Evolutionary conservation across 2,329 filamentous ascomycete species (phyloP), one percentile per base, ranked within the genome.

Genomic region (Aspergillus hiratsukae): DNA sequence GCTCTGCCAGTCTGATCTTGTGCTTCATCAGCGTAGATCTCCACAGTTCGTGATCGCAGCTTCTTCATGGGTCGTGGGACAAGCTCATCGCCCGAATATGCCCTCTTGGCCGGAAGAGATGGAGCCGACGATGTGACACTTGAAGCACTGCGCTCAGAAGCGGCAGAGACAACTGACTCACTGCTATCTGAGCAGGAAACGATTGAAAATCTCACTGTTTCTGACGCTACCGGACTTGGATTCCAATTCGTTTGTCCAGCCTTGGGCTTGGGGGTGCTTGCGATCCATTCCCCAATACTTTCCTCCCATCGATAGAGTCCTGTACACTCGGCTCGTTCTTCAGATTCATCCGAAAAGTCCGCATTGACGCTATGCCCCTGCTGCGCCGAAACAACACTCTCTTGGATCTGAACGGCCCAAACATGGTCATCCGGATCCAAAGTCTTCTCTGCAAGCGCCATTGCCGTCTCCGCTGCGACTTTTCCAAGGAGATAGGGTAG

Each of bases 251-350:
- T 40, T 14, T 35, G 48, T 9, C 48, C 28, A 8, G 56, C 45
- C 49, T 67, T 65, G 46, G 60, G 63, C 49, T 69, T 67, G 40
- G 58, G 49, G 51, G 78, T 82, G 41, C 70, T 74, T 19, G 75
- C 79, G 51, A 84, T 77, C 81, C 81, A 84, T 66, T 83, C 81
- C 37, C 79, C 77, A 64, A 84, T 83, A 48, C 77, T 78, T 62
- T 82, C 80, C 64, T 83, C 81, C 81, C 81, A 84, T 31, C 78
- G 68, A 75, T 82, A 66, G 60, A 71, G 56, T 10, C 64, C 67
- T 7, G 57, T 59, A 9, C 66, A 40, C 58, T 66, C 55, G 25
- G 50, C 37, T 31, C 43, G 50, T n/a, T 50, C 48, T 25, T 61
- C 63, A 6, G 52, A 51, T n/a, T 60, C 63, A 51, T 61, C 53